A percentile compares a stretch with the other conserved stretches of the same genome.
phyloP scores from a whole-genome alignment of 352 stramenopile genomes.

The Globisporangium radiosum region DNA sequence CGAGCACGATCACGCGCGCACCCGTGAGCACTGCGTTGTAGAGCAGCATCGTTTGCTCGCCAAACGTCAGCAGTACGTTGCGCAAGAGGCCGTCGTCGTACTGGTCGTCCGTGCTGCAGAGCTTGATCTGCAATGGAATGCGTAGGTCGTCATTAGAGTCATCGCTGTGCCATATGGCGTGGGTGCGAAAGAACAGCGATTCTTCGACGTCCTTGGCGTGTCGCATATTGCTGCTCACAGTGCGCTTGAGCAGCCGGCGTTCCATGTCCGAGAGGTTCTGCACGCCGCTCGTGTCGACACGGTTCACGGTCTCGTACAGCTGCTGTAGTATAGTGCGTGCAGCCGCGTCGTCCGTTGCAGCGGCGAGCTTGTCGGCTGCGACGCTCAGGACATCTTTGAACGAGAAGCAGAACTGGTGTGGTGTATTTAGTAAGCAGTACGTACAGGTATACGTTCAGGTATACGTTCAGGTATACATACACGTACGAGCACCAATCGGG shows the following conservation, averaged over 20 bases:
- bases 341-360: constrained; percentile 31
- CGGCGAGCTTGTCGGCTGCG: constrained; percentile 62
- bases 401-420: constrained; percentile 47
- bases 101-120: constrained; percentile 81
- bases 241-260: constrained; percentile 65
- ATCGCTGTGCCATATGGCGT: constrained; percentile 30
- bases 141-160: constrained; percentile 24
- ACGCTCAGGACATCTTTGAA: constrained; percentile 74
- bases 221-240: constrained; percentile 26
- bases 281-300: constrained; percentile 52
- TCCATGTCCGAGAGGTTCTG: constrained; percentile 71
- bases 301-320: constrained; percentile 68
- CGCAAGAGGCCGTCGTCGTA: constrained; percentile 72
- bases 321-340: constrained; percentile 44
- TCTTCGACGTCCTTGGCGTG: constrained; percentile 42
- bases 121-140: constrained; percentile 71
- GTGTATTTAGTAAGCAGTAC: constrained; percentile 3
- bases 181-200: constrained; percentile 52
- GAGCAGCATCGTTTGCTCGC: constrained; percentile 78
- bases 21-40: constrained; percentile 85
- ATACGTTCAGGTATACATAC: no score
- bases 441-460: no score
- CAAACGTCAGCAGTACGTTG: constrained; percentile 70
- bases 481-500: not conserved
- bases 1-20: constrained; percentile 69